phyloP scores from a whole-genome alignment of 768 basidiomycete species.

The Suillus clintonianus region DNA sequence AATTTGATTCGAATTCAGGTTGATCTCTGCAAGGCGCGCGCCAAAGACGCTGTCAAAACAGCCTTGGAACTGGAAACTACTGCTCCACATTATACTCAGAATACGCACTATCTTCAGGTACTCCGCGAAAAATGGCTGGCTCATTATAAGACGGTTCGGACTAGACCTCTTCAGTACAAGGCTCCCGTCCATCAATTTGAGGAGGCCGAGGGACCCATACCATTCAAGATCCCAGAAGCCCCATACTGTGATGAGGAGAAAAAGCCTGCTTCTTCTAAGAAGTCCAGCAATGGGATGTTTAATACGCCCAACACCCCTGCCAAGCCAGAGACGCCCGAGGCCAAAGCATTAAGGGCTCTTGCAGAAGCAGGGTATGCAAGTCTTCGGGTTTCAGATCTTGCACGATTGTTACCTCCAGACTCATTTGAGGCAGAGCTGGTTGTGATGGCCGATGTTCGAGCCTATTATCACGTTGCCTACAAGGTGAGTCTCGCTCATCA shows the following conservation, averaged over 20 bases:
- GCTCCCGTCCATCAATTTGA: no score
- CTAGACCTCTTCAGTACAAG: background rate
- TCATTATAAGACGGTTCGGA: constrained; percentile 15
- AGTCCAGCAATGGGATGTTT: no score
- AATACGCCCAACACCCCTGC: no score
- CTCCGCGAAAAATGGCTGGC: constrained; percentile 16
- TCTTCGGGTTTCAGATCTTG: constrained; percentile 20
- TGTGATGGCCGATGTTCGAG: constrained; percentile 50
- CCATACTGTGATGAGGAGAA: no score
- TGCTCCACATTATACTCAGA: constrained; percentile 38
- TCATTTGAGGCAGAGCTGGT: constrained; percentile 39
- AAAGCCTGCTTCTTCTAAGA: no score
- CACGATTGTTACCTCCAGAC: constrained; percentile 19
- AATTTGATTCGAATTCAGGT: constrained; percentile 28
- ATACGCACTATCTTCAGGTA: constrained; percentile 15
- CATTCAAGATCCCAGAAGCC: no score
- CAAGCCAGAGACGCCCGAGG: background rate
- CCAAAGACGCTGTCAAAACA: constrained; percentile 31
- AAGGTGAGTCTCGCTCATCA: constrained; percentile 36
- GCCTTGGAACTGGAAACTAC: constrained; percentile 39
- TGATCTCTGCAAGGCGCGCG: constrained; percentile 22
- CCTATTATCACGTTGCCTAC: constrained; percentile 52
- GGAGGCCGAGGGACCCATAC: no score
- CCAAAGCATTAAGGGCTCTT: constrained; percentile 25
- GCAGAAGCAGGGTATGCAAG: constrained; percentile 30